Evolutionary conservation across 352 stramenopile species (phyloP).

Genomic region (Phytophthora brassicae): DNA sequence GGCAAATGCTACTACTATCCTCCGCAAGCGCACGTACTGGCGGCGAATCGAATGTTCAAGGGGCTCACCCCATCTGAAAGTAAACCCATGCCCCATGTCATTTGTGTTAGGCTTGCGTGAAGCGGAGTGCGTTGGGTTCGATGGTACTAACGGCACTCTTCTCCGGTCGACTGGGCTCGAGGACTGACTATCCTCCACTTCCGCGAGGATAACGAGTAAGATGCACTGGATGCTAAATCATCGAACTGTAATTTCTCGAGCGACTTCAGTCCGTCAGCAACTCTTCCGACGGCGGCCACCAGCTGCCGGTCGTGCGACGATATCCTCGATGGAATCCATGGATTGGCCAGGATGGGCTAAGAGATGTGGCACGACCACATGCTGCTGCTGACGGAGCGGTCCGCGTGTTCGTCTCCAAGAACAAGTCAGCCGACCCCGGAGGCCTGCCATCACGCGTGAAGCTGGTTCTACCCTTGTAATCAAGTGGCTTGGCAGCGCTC

Average conservation of each 20-base stretch:
- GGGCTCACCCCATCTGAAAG: neutral
- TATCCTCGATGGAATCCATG: no score
- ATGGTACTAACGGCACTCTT: conserved; percentile 19
- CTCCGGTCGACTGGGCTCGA: no score
- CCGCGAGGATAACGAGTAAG: neutral
- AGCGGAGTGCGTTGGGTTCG: conserved; percentile 2
- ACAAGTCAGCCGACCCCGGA: conserved; percentile 14
- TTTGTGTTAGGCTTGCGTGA: conserved; percentile 18
- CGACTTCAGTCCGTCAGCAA: conserved; percentile 13
- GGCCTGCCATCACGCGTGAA: neutral
- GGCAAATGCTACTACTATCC: no score
- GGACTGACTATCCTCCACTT: conserved; percentile 12
- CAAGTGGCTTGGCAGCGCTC: no score
- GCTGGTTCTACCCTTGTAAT: neutral
- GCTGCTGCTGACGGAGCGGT: neutral
- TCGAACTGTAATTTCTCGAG: conserved; percentile 9
- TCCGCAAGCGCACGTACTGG: conserved; percentile 6
- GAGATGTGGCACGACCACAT: conserved; percentile 19
- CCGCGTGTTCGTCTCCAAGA: conserved; percentile 13
- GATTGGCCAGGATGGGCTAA: neutral
- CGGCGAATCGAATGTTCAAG: conserved; percentile 8
- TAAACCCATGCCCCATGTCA: conserved; percentile 10
- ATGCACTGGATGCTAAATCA: neutral
- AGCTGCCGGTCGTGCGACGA: conserved; percentile 3
- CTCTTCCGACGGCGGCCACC: neutral